A percentile compares a stretch with the other conserved stretches of the same genome.
phyloP scores from a whole-genome alignment of 257 asterid species.

The Coffea canephora region DNA sequence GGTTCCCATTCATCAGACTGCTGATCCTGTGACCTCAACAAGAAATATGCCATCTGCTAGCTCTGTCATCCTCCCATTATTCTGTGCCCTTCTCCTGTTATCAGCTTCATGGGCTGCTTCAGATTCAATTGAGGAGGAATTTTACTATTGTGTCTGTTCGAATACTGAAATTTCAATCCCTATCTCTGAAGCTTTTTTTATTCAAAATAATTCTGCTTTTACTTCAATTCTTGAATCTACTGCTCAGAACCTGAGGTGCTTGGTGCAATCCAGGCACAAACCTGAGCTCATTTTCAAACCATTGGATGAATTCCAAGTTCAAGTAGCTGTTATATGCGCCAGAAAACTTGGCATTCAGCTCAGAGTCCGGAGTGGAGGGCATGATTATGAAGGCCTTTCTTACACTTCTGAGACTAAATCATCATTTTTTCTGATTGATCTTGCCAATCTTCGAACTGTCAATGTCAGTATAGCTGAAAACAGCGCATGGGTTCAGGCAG shows the following conservation, averaged over 20 bases:
- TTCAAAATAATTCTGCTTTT: conserved; percentile 1
- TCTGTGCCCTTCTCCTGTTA: background rate
- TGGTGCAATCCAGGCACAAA: conserved; percentile 18
- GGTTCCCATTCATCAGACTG: too few species aligned
- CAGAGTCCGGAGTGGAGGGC: conserved; percentile 25
- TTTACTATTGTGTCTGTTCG: background rate
- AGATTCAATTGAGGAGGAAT: background rate
- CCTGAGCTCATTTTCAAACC: conserved; percentile 30
- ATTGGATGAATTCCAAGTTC: conserved; percentile 22
- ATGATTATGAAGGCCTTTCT: conserved; percentile 13
- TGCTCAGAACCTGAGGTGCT: conserved; percentile 16
- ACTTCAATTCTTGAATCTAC: background rate
- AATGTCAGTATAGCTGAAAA: background rate
- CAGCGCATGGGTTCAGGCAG: background rate
- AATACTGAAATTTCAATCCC: background rate
- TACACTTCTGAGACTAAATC: background rate
- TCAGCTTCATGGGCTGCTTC: background rate
- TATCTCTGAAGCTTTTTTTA: background rate
- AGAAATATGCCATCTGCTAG: background rate
- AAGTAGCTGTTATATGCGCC: conserved; percentile 21
- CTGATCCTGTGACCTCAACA: background rate
- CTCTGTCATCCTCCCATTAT: background rate
- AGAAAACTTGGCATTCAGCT: conserved; percentile 14
- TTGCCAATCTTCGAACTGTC: background rate
- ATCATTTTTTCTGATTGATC: background rate